A percentile compares a stretch with the other conserved stretches of the same genome.
phyloP scores from a whole-genome alignment of 148 eudicot genomes.

The Camellia lanceoleosa region DNA sequence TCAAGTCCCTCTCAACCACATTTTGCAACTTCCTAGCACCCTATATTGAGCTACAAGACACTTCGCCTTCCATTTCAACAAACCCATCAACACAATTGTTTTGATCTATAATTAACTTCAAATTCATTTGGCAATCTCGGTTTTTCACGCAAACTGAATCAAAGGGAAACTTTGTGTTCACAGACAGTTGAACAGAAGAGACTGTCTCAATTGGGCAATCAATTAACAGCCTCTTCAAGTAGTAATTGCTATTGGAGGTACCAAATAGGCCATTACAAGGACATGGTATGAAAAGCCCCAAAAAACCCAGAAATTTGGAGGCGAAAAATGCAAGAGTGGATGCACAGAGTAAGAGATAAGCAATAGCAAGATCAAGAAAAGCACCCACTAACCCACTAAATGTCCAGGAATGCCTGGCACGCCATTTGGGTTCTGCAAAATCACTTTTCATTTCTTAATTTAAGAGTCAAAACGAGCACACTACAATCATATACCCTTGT shows the following conservation, averaged over 20 bases:
- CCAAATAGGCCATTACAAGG: constrained; percentile 60
- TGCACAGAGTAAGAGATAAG: constrained; percentile 73
- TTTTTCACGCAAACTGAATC: constrained; percentile 35
- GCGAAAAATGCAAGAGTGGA: constrained; percentile 59
- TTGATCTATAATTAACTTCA: constrained; percentile 36
- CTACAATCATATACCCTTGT: not conserved
- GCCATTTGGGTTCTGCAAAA: constrained; percentile 34
- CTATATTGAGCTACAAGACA: constrained; percentile 54
- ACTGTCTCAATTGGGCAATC: constrained; percentile 56
- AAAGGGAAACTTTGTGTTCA: constrained; percentile 65
- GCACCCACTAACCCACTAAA: constrained; percentile 49
- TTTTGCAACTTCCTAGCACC: constrained; percentile 36
- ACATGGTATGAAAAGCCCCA: constrained; percentile 71
- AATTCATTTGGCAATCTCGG: constrained; percentile 33
- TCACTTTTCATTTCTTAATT: not conserved
- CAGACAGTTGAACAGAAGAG: constrained; percentile 53
- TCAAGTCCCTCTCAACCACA: constrained; percentile 28
- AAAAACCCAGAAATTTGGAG: constrained; percentile 53
- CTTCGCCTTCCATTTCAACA: constrained; percentile 60
- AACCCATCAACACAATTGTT: constrained; percentile 27
- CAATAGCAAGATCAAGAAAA: constrained; percentile 79
- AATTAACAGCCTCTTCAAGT: constrained; percentile 46
- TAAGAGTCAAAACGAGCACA: not conserved
- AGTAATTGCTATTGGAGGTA: constrained; percentile 33
- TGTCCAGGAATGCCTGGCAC: constrained; percentile 69